phyloP scores from a whole-genome alignment of 805 yeast species.

The Pichia paraexigua region DNA sequence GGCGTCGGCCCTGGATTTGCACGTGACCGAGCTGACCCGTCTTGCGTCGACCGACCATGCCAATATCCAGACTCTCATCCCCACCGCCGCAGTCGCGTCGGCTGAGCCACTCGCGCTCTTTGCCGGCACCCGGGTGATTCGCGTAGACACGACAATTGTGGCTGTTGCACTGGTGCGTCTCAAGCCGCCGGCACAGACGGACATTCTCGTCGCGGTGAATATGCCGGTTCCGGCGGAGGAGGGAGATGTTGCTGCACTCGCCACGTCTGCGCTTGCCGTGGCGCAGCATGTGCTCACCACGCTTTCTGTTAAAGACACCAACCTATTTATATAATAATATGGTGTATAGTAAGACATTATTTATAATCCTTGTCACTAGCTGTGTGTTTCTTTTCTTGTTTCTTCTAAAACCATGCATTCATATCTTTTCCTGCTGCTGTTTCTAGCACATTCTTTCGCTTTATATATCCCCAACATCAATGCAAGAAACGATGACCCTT shows the following conservation, averaged over 20 bases:
- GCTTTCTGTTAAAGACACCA: not conserved
- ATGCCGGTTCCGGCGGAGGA: no score
- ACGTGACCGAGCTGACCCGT: constrained; percentile 46
- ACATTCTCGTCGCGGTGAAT: constrained; percentile 1
- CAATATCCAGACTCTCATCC: no score
- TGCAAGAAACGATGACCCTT: not conserved
- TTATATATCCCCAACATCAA: not conserved
- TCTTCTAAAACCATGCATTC: not conserved
- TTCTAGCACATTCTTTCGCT: not conserved
- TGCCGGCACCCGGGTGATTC: constrained; percentile 31
- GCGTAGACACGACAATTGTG: constrained; percentile 26
- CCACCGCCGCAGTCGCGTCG: no score
- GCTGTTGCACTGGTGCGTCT: constrained; percentile 2
- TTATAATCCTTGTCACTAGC: no score
- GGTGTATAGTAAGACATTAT: no score
- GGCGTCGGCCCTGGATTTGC: constrained; percentile 37
- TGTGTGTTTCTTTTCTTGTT: not conserved
- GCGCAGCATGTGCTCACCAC: not conserved
- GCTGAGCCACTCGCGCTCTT: not conserved
- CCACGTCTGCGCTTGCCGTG: not conserved
- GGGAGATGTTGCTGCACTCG: no score
- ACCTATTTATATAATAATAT: no score
- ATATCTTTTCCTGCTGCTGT: not conserved
- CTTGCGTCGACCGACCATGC: constrained; percentile 21
- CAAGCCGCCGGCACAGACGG: not conserved